Evolutionary conservation across 257 asterid species (phyloP).

Genomic region (Ligustrum vulgare): DNA sequence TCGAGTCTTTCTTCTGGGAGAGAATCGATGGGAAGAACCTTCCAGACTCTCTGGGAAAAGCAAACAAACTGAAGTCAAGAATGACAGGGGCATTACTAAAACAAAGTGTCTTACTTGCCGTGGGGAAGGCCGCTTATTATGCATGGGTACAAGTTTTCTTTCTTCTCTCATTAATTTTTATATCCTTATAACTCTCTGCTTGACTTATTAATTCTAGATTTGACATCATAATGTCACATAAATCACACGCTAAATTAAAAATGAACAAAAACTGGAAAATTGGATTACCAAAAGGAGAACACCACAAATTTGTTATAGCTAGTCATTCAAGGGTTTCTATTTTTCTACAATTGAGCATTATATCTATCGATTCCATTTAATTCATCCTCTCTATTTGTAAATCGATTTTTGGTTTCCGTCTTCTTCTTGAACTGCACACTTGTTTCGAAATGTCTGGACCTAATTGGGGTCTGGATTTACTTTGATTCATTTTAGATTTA

Average conservation of each 20-base stretch:
- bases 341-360: not conserved
- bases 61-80: slow-evolving; percentile 32
- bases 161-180: not conserved
- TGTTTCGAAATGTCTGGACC: not conserved
- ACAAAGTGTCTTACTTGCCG: slow-evolving; percentile 65
- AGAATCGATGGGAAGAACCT: slow-evolving; percentile 96
- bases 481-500: not conserved
- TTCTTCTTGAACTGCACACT: not conserved
- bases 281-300: not conserved
- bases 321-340: not conserved
- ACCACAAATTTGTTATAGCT: not conserved
- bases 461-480: not conserved
- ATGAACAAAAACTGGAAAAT: not conserved
- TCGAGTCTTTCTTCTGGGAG: slow-evolving; percentile 92
- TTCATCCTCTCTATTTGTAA: not conserved
- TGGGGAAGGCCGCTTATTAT: slow-evolving; percentile 86
- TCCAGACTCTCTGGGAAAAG: slow-evolving; percentile 61
- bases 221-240: not conserved
- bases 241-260: not conserved
- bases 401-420: not conserved
- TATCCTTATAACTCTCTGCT: not conserved
- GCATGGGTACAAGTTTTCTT: slow-evolving; percentile 69
- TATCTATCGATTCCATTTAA: not conserved
- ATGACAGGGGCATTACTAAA: slow-evolving; percentile 31
- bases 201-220: slow-evolving; percentile 2